These are phyloP conservation scores for Fusarium marasasianum DNA, from an alignment of 2,329 filamentous ascomycete species.

Conservation along the genomic window DNA sequence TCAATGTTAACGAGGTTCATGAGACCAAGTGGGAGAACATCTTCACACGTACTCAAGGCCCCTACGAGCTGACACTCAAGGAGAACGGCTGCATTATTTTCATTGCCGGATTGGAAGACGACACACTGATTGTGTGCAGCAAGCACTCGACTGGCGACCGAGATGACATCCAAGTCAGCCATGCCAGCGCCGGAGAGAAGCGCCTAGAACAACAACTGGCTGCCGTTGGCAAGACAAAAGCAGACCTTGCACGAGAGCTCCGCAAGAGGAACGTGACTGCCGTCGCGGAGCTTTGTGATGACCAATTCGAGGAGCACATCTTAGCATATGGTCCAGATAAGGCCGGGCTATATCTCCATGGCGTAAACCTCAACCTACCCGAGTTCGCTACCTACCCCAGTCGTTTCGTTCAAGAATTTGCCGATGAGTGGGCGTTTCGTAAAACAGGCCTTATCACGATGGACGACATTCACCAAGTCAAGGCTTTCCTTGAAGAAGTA, in stretches of 20 bases:
- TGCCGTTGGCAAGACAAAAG: conserved; percentile 78
- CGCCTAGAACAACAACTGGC: conserved; percentile 85
- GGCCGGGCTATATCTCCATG: conserved; percentile 93
- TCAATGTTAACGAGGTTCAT: conserved; percentile 86
- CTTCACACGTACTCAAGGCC: conserved; percentile 77
- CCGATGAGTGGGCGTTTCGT: conserved; percentile 91
- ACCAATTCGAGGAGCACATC: conserved; percentile 96
- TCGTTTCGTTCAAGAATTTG: conserved; percentile 85
- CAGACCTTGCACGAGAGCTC: conserved; percentile 80
- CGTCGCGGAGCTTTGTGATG: conserved; percentile 95
- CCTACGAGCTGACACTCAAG: conserved; percentile 96
- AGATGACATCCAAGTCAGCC: conserved; percentile 76
- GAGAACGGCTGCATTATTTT: conserved; percentile 99
- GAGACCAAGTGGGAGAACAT: conserved; percentile 88
- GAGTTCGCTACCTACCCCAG: conserved; percentile 89
- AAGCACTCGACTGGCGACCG: conserved; percentile 94
- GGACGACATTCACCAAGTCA: conserved; percentile 77
- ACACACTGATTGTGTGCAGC: conserved; percentile 93
- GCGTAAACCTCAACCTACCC: conserved; percentile 94
- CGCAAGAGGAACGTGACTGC: conserved; percentile 88
- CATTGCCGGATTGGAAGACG: conserved; percentile 89
- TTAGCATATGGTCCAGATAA: conserved; percentile 84
- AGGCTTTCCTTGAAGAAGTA: conserved; percentile 81
- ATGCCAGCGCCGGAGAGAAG: conserved; percentile 83
- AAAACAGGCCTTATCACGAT: conserved; percentile 85